phyloP scores from a whole-genome alignment of 306 rosid species.

The Ceratonia siliqua region DNA sequence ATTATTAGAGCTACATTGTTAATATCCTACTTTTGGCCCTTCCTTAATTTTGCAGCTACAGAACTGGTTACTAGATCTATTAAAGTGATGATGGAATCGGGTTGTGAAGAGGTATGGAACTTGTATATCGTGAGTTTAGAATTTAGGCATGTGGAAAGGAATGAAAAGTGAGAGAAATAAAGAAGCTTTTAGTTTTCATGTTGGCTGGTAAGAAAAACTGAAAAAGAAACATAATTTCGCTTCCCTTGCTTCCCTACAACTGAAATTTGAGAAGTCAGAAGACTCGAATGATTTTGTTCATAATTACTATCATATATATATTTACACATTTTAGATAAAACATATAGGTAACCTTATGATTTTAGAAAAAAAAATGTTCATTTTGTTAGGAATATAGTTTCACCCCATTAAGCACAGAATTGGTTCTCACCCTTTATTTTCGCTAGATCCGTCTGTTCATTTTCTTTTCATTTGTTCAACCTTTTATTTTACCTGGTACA shows the following conservation, averaged over 20 bases:
- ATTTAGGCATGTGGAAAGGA: conserved; percentile 5
- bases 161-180: neutral
- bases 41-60: conserved; percentile 60
- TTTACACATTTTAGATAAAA: neutral
- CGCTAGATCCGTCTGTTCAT: neutral
- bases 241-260: conserved; percentile 1
- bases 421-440: too few relatives aligned
- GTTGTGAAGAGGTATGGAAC: conserved; percentile 96
- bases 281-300: conserved; percentile 1
- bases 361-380: neutral
- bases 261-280: neutral
- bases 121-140: neutral
- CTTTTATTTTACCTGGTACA: too few relatives aligned
- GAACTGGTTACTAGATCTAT: conserved; percentile 89
- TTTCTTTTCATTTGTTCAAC: conserved; percentile 14
- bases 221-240: neutral
- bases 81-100: conserved; percentile 92
- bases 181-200: neutral
- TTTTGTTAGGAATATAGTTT: neutral
- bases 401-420: too few relatives aligned
- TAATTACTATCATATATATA: neutral
- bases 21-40: conserved; percentile 19
- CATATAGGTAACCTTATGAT: neutral
- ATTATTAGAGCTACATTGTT: neutral
- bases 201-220: conserved; percentile 18